phyloP scores from a whole-genome alignment of 2,329 filamentous ascomycete genomes.

The Fusarium chuoi region DNA sequence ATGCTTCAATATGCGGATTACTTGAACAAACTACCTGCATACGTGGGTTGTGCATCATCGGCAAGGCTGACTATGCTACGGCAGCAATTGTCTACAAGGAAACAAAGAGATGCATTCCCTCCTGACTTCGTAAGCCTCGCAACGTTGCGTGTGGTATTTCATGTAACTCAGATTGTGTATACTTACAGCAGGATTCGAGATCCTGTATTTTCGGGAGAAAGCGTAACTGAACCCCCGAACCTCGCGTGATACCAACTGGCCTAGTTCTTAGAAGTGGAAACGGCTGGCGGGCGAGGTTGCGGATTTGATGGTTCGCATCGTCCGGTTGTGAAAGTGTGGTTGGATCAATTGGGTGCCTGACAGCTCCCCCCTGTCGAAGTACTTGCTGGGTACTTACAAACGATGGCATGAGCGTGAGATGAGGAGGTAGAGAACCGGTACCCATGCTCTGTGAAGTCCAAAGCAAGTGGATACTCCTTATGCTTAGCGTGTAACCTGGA shows the following conservation, averaged over 20 bases:
- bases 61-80: not conserved
- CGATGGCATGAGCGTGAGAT: not conserved
- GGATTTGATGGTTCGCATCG: not conserved
- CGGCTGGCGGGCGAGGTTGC: not conserved
- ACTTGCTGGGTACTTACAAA: not conserved
- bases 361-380: not conserved
- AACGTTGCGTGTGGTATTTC: not conserved
- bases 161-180: not conserved
- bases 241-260: not conserved
- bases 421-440: not conserved
- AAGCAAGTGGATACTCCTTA: not conserved
- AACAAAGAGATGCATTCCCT: not conserved
- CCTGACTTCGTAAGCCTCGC: not conserved
- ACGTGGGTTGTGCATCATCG: rapidly evolving
- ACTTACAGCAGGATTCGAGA: too few relatives aligned
- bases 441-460: not conserved
- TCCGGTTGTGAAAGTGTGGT: not conserved
- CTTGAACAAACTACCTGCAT: not conserved
- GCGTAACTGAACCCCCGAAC: not conserved
- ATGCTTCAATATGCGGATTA: not conserved
- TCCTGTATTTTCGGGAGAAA: not conserved
- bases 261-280: not conserved
- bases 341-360: not conserved
- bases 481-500: not conserved
- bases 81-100: not conserved